Evolutionary conservation across 176 grass and related monocot species (phyloP).

Genomic region (Saccharum spontaneum): DNA sequence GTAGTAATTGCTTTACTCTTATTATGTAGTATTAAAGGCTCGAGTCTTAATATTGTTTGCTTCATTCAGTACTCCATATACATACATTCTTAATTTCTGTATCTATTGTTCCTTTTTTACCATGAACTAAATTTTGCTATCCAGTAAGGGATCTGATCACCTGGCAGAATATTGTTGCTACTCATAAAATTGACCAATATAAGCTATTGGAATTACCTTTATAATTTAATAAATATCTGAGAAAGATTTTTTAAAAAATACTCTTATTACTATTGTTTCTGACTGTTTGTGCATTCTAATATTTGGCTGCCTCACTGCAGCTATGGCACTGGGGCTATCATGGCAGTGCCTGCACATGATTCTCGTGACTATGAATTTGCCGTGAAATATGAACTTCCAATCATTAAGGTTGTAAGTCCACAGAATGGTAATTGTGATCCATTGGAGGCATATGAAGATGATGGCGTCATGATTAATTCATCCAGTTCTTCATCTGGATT

Average conservation of each 20-base stretch:
- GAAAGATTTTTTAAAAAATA: not conserved
- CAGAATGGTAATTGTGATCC: constrained; percentile 49
- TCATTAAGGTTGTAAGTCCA: constrained; percentile 69
- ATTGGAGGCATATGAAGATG: constrained; percentile 56
- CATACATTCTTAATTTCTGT: not conserved
- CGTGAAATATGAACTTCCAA: constrained; percentile 69
- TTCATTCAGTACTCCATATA: constrained; percentile 11
- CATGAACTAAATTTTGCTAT: not conserved
- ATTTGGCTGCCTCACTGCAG: constrained; percentile 43
- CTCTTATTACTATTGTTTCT: not conserved
- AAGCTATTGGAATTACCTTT: not conserved
- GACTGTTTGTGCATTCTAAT: not conserved
- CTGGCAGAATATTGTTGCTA: not conserved
- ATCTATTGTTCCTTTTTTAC: not conserved
- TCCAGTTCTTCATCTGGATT: constrained; percentile 68
- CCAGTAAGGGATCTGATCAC: not conserved
- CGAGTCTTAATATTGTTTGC: not conserved
- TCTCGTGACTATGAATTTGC: constrained; percentile 90
- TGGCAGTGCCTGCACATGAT: constrained; percentile 97
- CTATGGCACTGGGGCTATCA: constrained; percentile 95
- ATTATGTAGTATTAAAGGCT: not conserved
- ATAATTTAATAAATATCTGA: not conserved
- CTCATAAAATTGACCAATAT: not conserved
- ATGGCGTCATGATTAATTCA: constrained; percentile 88
- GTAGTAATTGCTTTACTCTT: not conserved